Base-by-base conservation (phyloP, 441 rosid genomes). In the Pelargonium australe region DNA sequence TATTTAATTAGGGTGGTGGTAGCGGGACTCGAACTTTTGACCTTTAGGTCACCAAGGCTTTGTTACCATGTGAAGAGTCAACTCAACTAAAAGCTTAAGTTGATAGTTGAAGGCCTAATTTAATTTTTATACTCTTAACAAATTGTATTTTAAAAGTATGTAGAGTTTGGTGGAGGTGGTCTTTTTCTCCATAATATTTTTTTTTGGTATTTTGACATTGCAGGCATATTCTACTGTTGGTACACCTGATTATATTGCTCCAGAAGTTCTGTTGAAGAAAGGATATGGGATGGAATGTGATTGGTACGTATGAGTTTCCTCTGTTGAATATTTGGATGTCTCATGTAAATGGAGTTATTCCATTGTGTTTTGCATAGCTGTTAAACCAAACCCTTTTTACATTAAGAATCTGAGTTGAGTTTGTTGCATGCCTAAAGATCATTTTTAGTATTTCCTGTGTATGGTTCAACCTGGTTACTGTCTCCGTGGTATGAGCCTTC, bases 281-380 rank as follows among this genome's bases (percentile, higher is more conserved):
- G 98, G 96, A 77, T 93, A 91, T 66, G 98, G 98, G 72, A 93
- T 93, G 98, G 97, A 91, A 85, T 93, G 98, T 81, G 98, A 93
- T 75, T 93, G 98, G 97, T 41, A 71, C n/a, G 55, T 74, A 37
- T 43, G 37, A 44, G 55, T 67, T 14, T 31, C 58, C 44, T 13
- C 31, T 16, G n/a, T 67, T 9, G 12, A 12, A 12, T 44, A 44
- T 44, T 44, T 44, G 49, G 13, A 44, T 44, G n/a, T 44, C 49
- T 44, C 49, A 44, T 44, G n/a, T 3, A 12, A 44, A 44, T 13
- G 49, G n/a, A 44, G 49, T 3, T 44, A 44, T 44, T 44, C 49
- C 12, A 44, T 9, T 44, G 49, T 10, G 49, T 44, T 44, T 44
- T 44, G 9, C n/a, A 44, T 44, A 44, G 49, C n/a, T 12, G n/a